Base-by-base conservation (phyloP, 371 early-diverging fungal species). In the Syncephalastrum contaminatum region DNA sequence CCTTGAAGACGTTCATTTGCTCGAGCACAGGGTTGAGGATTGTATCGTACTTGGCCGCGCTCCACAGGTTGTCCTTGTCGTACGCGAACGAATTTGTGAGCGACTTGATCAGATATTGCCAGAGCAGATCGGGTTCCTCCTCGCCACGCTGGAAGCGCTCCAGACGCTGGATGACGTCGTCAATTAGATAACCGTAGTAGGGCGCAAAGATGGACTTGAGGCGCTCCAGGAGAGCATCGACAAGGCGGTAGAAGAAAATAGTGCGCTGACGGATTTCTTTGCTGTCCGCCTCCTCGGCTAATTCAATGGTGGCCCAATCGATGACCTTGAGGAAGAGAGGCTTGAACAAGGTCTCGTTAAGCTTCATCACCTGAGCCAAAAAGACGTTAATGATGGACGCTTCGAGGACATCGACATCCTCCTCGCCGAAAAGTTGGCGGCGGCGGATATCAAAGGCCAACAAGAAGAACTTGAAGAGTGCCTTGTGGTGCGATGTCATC, bases 311-410 rank as follows among this genome's bases (percentile, higher is more conserved):
- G 3, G 93, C 92, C 98, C 98, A 97, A 46, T 94, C 93, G 42
- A 92, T 78, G 18, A 92, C 65, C 75, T 90, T 90, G 60, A 93
- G 80, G 82, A 90, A 96, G 66, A 97, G 62, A 6, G 96, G 96
- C 64, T 89, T 91, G 91, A 98, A 98, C 53, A 90, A 70, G 3
- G 86, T 87, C 67, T 97, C 98, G 73, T 94, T 96, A 63, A 96
- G 73, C 77, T 91, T 92, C 84, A 95, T 83, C 7, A 93, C 89
- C 51, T 94, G 60, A 50, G 85, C 81, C 70, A 92, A 66, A 63
- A 96, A 92, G 8, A 92, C 83, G 10, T 75, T 66, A 27, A 95
- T 81, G 27, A 88, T 72, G 1, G 83, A 59, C 19, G 73, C 69
- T 70, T 96, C 96, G 14, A 92, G 71, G 5, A 62, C 72, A 36